phyloP scores from a whole-genome alignment of 2,329 filamentous ascomycete genomes.

The Colletotrichum australisinense region DNA sequence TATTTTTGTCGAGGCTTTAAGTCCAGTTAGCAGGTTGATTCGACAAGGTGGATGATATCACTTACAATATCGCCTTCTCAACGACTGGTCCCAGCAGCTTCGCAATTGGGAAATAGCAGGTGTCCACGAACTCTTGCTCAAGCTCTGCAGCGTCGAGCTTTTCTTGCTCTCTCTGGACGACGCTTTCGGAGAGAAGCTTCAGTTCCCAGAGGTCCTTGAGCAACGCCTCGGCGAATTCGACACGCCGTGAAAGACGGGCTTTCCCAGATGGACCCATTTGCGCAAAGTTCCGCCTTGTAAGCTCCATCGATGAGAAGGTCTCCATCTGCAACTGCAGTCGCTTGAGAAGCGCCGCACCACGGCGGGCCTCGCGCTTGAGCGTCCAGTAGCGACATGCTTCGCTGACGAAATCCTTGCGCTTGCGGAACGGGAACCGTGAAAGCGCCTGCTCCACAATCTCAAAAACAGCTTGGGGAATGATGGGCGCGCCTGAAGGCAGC shows the following conservation, averaged over 20 bases:
- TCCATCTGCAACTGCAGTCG: slow-evolving; percentile 94
- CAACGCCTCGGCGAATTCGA: slow-evolving; percentile 86
- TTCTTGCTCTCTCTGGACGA: slow-evolving; percentile 80
- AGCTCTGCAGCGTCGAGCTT: slow-evolving; percentile 83
- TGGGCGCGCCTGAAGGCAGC: slow-evolving; percentile 91
- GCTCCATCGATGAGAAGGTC: slow-evolving; percentile 96
- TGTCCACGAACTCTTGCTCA: slow-evolving; percentile 84
- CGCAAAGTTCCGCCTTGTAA: slow-evolving; percentile 94
- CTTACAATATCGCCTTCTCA: slow-evolving; percentile 85
- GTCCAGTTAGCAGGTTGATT: slow-evolving; percentile 50
- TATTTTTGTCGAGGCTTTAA: slow-evolving; percentile 71
- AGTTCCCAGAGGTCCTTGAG: slow-evolving; percentile 83
- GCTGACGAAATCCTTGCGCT: slow-evolving; percentile 91
- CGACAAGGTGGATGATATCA: slow-evolving; percentile 39
- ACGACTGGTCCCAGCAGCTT: slow-evolving; percentile 82
- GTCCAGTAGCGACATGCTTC: slow-evolving; percentile 99
- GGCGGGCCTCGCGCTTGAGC: slow-evolving; percentile 90
- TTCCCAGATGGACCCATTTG: slow-evolving; percentile 90
- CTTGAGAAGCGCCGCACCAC: slow-evolving; percentile 92
- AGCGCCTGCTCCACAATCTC: slow-evolving; percentile 87
- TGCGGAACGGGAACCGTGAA: slow-evolving; percentile 81
- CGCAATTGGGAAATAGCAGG: slow-evolving; percentile 90
- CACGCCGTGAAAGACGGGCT: slow-evolving; percentile 80
- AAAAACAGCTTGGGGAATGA: slow-evolving; percentile 90
- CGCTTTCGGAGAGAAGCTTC: slow-evolving; percentile 73